A percentile compares a stretch with the other conserved stretches of the same genome.
Evolutionary conservation across 768 basidiomycete genomes (phyloP).

Genomic region (Psilocybe azurescens): DNA sequence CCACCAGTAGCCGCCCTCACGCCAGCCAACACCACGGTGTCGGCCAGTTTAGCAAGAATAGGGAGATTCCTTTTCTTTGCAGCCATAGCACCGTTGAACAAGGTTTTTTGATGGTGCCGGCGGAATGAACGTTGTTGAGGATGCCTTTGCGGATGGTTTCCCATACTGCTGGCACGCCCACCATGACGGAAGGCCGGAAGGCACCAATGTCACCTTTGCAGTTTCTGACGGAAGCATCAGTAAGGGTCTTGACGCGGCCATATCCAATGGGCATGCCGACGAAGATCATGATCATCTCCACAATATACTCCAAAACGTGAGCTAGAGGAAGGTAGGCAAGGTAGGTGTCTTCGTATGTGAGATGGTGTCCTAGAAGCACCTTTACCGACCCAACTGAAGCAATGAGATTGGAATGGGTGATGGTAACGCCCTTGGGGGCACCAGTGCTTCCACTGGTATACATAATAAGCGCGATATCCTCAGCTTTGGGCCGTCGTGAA

Average conservation of each 20-base stretch:
- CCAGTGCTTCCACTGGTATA: constrained; percentile 90
- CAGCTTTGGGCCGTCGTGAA: too few species aligned
- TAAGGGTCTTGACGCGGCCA: constrained; percentile 94
- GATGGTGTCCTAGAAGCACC: constrained; percentile 70
- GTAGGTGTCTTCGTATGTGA: constrained; percentile 66
- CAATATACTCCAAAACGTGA: constrained; percentile 96
- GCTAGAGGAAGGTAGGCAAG: too few species aligned
- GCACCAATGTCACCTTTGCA: constrained; percentile 84
- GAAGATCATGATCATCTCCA: constrained; percentile 80
- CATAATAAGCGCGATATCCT: too few species aligned
- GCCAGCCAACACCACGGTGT: constrained; percentile 74
- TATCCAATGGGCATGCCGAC: constrained; percentile 86
- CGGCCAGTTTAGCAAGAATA: constrained; percentile 67
- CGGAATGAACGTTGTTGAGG: constrained; percentile 73
- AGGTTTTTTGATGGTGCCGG: constrained; percentile 68
- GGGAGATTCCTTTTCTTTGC: constrained; percentile 79
- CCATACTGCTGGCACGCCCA: constrained; percentile 97
- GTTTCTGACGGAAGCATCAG: constrained; percentile 90
- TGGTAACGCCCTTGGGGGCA: constrained; percentile 91
- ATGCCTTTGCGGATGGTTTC: constrained; percentile 98
- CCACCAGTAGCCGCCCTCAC: constrained; percentile 90
- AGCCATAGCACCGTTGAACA: constrained; percentile 82
- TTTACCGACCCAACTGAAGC: constrained; percentile 87
- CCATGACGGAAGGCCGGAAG: constrained; percentile 88
- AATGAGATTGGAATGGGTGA: constrained; percentile 87